Base-by-base conservation (phyloP, 768 basidiomycete species). In the Coprinellus micaceus region DNA sequence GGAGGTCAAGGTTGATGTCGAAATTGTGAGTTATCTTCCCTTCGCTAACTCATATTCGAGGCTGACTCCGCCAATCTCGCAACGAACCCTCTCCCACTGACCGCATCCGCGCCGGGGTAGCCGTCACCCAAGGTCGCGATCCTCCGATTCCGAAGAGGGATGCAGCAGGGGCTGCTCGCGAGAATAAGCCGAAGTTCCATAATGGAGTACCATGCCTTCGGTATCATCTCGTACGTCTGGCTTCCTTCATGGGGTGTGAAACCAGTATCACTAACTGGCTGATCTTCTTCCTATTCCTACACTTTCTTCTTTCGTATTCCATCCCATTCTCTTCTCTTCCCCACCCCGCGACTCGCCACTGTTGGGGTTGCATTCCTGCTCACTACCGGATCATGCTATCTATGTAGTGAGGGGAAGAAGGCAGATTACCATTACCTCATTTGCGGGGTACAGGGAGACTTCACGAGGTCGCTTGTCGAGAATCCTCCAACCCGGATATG, bases 141-240 rank as follows among this genome's bases (percentile, higher is more conserved):
- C 44, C 75, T 92, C 60, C 86, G 88, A 48, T 90, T 91, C 62
- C 78, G 88, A 70, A 83, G 89, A 58, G 90, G 90, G 28, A 91
- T 92, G 89, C 89, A 91, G 67, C 90, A 91, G 65, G 89, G 90
- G 46, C 72, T 92, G 52, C 75, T 91, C 47, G 83, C 88, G 64
- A 85, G 90, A 63, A 83, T 92, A 68, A 86, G 86, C 69, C 86
- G 89, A 68, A 80, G 82, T 63, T 77, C 84, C 41, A 75, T 90
- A 58, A 80, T 86, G 81, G 90, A 92, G 70, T 92, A 90, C 68
- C 90, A 91, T 66, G 89, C 89, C 13, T 92, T 92, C 63, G 90
- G 90, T 57, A 85, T 87, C 66, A 83, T 92, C 64, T 89, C 88
- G 88, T 89, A 69, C 22, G 84, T 62, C 19, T 52, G 9, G 12